Percentiles rank a stretch among this genome's conserved stretches.
phyloP scores from a whole-genome alignment of 129 eudicot genomes.

The Heracleum sosnowskyi region DNA sequence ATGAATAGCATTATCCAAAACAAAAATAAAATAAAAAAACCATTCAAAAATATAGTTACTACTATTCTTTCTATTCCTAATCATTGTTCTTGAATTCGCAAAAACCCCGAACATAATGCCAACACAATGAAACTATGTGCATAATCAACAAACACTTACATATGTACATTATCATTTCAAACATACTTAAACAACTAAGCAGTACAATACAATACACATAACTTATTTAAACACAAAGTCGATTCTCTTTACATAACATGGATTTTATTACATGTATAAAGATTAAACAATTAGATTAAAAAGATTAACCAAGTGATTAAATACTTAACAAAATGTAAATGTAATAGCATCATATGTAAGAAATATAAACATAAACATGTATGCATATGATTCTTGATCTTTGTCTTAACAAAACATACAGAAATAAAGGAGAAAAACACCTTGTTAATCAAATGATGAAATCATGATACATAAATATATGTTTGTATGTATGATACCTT shows the following conservation, averaged over 20 bases:
- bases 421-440: not conserved
- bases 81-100: not conserved
- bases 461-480: too few relatives aligned
- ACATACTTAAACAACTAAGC: too few relatives aligned
- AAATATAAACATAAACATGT: too few relatives aligned
- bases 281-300: too few relatives aligned
- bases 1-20: not conserved
- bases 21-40: not conserved
- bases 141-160: not conserved
- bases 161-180: not conserved
- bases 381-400: not conserved
- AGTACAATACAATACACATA: not conserved
- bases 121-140: not conserved
- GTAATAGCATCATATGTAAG: too few relatives aligned
- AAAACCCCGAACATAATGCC: not conserved
- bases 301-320: too few relatives aligned
- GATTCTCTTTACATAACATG: too few relatives aligned
- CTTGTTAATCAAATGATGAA: not conserved
- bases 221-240: not conserved
- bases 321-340: too few relatives aligned
- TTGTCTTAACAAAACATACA: not conserved
- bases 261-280: too few relatives aligned
- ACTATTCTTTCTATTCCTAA: too few relatives aligned
- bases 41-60: not conserved
- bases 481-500: not conserved